A percentile compares a stretch with the other conserved stretches of the same genome.
These are phyloP conservation scores for Malus orientalis DNA, from an alignment of 306 rosid genomes.

Conservation along the genomic window DNA sequence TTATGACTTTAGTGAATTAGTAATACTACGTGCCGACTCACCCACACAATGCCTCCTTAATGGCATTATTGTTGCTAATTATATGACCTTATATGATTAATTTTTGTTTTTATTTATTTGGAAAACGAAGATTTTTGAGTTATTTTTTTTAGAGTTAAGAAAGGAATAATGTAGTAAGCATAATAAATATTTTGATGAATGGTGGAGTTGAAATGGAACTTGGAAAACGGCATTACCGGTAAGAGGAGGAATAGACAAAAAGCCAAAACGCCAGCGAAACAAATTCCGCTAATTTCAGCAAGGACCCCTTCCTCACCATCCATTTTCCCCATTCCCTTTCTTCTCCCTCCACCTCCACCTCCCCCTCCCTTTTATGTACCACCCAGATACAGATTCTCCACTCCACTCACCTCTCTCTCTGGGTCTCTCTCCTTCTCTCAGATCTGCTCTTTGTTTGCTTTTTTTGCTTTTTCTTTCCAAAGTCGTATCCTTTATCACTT, in stretches of 20 bases:
- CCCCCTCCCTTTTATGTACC: conserved; percentile 27
- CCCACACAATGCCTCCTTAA: no score
- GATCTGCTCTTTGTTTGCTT: conserved; percentile 1
- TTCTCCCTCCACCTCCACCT: not conserved
- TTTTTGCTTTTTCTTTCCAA: conserved; percentile 12
- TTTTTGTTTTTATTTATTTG: not conserved
- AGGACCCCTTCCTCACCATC: conserved; percentile 46
- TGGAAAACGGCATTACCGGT: conserved; percentile 21
- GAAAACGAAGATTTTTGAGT: no score
- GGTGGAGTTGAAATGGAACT: not conserved
- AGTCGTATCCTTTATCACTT: conserved; percentile 11
- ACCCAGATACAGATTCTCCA: conserved; percentile 58
- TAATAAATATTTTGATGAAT: not conserved
- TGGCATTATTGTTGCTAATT: no score
- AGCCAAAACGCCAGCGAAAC: conserved; percentile 18
- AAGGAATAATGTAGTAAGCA: not conserved
- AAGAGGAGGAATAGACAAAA: conserved; percentile 7
- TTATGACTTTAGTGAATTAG: no score
- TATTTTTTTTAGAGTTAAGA: not conserved
- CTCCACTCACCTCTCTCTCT: conserved; percentile 13
- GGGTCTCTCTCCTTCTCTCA: not conserved
- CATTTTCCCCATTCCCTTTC: conserved; percentile 11
- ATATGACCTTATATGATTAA: not conserved
- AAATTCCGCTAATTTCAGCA: conserved; percentile 20
- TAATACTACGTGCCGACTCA: no score